phyloP scores from a whole-genome alignment of 2,329 filamentous ascomycete genomes.

The Sordariomycetes sp. region DNA sequence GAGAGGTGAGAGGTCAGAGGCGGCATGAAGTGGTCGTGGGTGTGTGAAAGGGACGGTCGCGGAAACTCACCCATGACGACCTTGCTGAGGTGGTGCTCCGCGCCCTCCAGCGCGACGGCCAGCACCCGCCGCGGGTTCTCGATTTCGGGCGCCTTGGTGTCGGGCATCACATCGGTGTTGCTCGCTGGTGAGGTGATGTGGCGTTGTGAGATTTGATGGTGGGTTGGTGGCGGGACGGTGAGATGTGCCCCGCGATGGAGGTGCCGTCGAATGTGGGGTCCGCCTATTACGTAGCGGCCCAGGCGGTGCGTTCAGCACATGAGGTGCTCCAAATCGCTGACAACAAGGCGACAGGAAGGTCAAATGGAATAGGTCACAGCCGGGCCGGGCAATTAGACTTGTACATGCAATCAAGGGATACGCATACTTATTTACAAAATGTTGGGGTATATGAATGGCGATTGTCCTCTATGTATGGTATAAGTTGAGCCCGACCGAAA shows the following conservation, averaged over 20 bases:
- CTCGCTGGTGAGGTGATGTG: background rate
- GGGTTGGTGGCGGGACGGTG: background rate
- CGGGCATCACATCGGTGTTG: background rate
- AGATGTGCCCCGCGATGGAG: background rate
- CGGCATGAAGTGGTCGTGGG: background rate
- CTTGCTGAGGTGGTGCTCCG: slow-evolving; percentile 32
- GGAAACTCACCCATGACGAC: slow-evolving; percentile 45
- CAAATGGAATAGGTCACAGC: no score
- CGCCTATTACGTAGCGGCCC: background rate
- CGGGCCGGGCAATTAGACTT: no score
- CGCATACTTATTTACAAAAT: no score
- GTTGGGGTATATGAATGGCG: no score
- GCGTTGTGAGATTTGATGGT: background rate
- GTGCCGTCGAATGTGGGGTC: background rate
- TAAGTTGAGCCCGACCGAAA: no score
- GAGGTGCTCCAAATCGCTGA: background rate
- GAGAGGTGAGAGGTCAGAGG: no score
- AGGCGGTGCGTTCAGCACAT: slow-evolving; percentile 1
- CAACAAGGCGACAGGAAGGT: no score
- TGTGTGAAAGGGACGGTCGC: background rate
- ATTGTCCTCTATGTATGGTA: no score
- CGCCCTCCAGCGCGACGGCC: slow-evolving; percentile 39
- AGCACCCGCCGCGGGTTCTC: slow-evolving; percentile 44
- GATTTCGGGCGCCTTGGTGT: background rate
- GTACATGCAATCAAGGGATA: no score